Conservation (phyloP, 352 stramenopile species). For the Phytophthora boehmeriae region DNA sequence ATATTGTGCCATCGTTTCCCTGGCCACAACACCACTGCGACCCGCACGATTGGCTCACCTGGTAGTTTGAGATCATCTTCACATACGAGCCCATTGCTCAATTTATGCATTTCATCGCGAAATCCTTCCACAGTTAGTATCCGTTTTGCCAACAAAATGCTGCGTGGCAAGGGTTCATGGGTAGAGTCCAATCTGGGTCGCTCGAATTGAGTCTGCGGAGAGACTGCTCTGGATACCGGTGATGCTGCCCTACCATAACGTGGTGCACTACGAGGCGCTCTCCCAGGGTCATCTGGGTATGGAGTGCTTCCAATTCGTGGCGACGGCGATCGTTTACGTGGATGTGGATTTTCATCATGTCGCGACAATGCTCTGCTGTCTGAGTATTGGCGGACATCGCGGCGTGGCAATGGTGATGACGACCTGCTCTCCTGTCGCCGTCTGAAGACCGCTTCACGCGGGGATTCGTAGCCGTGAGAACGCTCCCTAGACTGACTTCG, state of each 20-base stretch:
- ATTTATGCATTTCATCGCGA: constrained; percentile 31
- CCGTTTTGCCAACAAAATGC: constrained; percentile 24
- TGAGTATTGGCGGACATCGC: no score
- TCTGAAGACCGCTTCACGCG: neutral
- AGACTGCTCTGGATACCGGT: constrained; percentile 9
- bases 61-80: constrained; percentile 33
- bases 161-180: constrained; percentile 7
- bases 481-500: constrained; percentile 20
- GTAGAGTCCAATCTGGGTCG: neutral
- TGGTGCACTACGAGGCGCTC: constrained; percentile 12
- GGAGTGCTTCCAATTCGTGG: neutral
- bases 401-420: neutral
- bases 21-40: constrained; percentile 25
- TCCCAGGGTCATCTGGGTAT: neutral
- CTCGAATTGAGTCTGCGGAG: constrained; percentile 4
- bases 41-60: constrained; percentile 29
- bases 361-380: neutral
- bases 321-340: neutral
- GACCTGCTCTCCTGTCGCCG: neutral
- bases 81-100: constrained; percentile 24
- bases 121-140: constrained; percentile 36
- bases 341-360: neutral
- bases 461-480: constrained; percentile 1
- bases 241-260: constrained; percentile 6
- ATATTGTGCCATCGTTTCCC: constrained; percentile 33